Conservation (phyloP, 768 basidiomycete species). For the Tricholoma saponaceum region DNA sequence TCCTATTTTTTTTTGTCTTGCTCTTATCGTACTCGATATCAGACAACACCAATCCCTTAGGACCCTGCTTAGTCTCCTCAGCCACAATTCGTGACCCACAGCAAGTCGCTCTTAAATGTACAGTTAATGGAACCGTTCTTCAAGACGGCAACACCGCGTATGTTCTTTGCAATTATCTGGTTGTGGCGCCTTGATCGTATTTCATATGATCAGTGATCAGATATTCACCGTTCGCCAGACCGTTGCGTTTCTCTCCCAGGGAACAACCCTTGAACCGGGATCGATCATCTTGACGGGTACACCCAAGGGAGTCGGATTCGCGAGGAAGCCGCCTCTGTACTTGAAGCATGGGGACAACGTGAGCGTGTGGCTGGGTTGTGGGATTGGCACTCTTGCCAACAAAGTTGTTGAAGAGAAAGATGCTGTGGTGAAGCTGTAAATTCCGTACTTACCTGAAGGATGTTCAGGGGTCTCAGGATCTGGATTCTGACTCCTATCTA, state of each 20-base stretch:
- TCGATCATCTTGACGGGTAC: conserved; percentile 82
- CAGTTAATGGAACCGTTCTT: conserved; percentile 60
- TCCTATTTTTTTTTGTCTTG: not conserved
- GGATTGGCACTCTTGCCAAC: conserved; percentile 79
- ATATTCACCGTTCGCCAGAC: conserved; percentile 79
- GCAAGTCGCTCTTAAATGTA: conserved; percentile 53
- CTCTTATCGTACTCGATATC: not conserved
- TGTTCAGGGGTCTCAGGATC: not conserved
- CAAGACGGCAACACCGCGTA: conserved; percentile 82
- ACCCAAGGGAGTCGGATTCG: conserved; percentile 80
- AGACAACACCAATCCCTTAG: conserved; percentile 74
- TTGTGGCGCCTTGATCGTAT: not conserved
- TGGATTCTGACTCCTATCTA: not conserved
- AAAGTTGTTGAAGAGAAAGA: conserved; percentile 66
- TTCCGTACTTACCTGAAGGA: not conserved
- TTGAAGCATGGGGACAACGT: conserved; percentile 74
- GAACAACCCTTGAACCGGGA: conserved; percentile 78
- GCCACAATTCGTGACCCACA: conserved; percentile 64
- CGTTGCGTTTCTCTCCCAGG: conserved; percentile 78
- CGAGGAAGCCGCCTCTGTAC: conserved; percentile 63
- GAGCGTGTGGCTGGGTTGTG: conserved; percentile 61
- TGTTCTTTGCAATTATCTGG: conserved; percentile 15
- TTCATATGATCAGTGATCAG: conserved; percentile 50
- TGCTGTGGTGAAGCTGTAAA: conserved; percentile 37
- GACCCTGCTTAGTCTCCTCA: conserved; percentile 75